Base-by-base conservation (phyloP, 345 rosid genomes). In the Citrus australasica region DNA sequence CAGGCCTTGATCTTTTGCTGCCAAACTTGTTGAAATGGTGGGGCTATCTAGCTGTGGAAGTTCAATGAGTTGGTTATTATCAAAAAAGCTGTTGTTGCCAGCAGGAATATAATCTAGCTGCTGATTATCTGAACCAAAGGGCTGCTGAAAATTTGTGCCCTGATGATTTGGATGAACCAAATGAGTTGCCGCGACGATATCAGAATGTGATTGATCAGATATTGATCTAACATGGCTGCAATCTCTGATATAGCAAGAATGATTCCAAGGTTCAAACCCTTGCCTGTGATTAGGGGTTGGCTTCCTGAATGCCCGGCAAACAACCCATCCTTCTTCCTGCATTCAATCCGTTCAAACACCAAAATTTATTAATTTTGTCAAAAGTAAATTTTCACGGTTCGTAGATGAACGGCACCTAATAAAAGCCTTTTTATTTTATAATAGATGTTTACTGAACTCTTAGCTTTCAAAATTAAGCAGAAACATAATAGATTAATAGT, bases 261-360 rank as follows among this genome's bases (percentile, higher is more conserved):
- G 88, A 76, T 84, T 88, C 93, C 94, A 92, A 22, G 93, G 81
- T 83, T 92, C 93, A 78, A 76, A 93, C 21, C 92, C 91, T 70
- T 84, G 94, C 78, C 93, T 92, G 40, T 91, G 98, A 79, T 85
- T 93, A 51, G 98, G 92, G 38, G 25, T 81, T 1, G 99, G 97
- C 88, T 95, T 95, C 85, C 82, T 88, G 81, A 95, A 95, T 80
- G 98, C 99, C 76, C 96, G 75, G 83, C 99, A 95, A 2, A 95
- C 99, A 48, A 92, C 99, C 99, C 99, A 95, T 64, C 98, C 99
- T 85, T 93, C 98, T 80, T 95, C 99, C 98, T 95, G 92, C 71
- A 86, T 66, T 69, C 53, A 69, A 37, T 28, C 2, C 51, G 17
- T 46, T 46, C 17, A 11, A 13, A 46, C 51, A 25, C 4, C 21